Evolutionary conservation across 2,329 filamentous ascomycete species (phyloP), one percentile per base, ranked within the genome.

Genomic region (Ophiostoma sp.): DNA sequence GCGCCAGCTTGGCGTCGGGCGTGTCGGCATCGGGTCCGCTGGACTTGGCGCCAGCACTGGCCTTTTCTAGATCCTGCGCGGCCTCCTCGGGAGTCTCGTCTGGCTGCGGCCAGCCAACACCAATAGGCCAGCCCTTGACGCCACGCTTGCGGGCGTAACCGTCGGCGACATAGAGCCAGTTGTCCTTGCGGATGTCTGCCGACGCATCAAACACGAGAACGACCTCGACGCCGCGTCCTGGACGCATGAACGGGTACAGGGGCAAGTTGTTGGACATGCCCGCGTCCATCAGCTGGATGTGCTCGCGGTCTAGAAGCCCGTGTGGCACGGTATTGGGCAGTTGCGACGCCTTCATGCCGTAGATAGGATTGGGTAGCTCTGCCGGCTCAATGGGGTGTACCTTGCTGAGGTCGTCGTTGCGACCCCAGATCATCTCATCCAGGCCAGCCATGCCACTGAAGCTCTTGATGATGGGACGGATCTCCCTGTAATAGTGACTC

Each of bases 211-310:
- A 99, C 3, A 94, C 92, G 65, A 99, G 87, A 65, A 98, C 83
- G 62, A 99, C 85, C 75, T 99, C 95, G 6, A 99, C 90, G 70
- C 96, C 86, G 48, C 95, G 87, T 2, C 94, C 94, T 0, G 93
- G 93, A 13, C 95, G 89, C 23, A 99, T 87, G 3, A 98, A 85
- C 0, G 95, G 95, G 77, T 99, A 99, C 60, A 98, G 94, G 1
- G 95, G 95, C 10, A 99, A 83, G 76, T 99, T 99, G 78, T 99
- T 98, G 74, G 92, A 96, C 95, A 99, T 99, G 68, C 95, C 95
- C 1, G 95, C 94, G 78, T 99, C 95, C 94, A 97, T 98, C 20
- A 94, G 84, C 73, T 92, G 89, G 23, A 94, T 84, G 77, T 96
- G 90, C 64, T 89, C 84, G 17, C 84, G 85, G 23, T 87, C 83